Conservation (phyloP, 805 yeast genomes). For the Metschnikowia anglica region DNA sequence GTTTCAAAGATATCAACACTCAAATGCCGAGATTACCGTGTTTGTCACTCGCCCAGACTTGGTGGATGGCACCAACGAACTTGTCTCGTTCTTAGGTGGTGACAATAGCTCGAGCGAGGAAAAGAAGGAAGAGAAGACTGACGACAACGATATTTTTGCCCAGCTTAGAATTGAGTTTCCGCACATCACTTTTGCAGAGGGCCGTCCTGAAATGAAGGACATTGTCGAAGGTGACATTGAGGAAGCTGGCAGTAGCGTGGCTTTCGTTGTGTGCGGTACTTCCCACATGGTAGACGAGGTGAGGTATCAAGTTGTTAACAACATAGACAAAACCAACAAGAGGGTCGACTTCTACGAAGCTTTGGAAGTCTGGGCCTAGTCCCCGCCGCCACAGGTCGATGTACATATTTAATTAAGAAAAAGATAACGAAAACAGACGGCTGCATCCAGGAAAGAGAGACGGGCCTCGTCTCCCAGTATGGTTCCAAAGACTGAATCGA, state of each 20-base stretch:
- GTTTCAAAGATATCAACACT: constrained; percentile 31
- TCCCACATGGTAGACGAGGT: constrained; percentile 55
- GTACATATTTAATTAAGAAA: too few relatives aligned
- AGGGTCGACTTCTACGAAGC: constrained; percentile 74
- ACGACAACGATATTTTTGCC: constrained; percentile 8
- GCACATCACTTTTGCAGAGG: constrained; percentile 42
- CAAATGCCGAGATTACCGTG: constrained; percentile 38
- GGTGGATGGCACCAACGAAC: constrained; percentile 17
- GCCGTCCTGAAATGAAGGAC: constrained; percentile 41
- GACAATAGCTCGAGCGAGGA: constrained; percentile 5
- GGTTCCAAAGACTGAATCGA: too few relatives aligned
- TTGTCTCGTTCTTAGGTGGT: background rate
- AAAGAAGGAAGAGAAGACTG: constrained; percentile 4
- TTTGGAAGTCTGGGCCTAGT: constrained; percentile 61
- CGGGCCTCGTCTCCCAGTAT: too few relatives aligned
- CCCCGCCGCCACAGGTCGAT: too few relatives aligned
- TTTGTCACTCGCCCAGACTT: constrained; percentile 25
- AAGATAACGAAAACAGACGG: too few relatives aligned
- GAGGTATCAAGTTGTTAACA: constrained; percentile 46
- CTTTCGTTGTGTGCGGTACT: constrained; percentile 64
- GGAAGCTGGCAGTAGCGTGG: constrained; percentile 39
- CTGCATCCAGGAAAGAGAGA: too few relatives aligned
- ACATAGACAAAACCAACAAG: constrained; percentile 37
- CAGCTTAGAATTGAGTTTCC: constrained; percentile 26
- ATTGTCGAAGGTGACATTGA: constrained; percentile 38